Conservation (phyloP, 208 protist genomes). For the Herpetomonas samuelpessoai region DNA sequence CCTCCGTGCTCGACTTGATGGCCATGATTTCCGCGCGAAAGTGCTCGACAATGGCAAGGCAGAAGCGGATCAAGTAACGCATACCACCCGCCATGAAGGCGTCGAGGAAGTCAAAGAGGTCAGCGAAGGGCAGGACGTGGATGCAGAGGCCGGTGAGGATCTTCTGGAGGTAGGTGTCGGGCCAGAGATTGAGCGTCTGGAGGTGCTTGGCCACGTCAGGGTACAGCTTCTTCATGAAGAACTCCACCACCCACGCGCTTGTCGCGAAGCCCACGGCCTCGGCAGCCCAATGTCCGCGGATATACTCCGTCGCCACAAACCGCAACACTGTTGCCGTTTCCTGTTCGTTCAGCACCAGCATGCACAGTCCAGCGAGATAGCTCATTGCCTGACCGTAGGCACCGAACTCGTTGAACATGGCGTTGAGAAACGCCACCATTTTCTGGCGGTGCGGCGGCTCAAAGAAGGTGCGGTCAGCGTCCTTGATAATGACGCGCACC, state of each 20-base stretch:
- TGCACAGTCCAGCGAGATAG: slow-evolving; percentile 86
- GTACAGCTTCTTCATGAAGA: slow-evolving; percentile 72
- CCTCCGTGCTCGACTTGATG: slow-evolving; percentile 44
- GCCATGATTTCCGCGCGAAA: slow-evolving; percentile 68
- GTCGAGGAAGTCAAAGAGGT: slow-evolving; percentile 87
- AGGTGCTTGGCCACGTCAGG: slow-evolving; percentile 80
- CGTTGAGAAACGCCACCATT: slow-evolving; percentile 72
- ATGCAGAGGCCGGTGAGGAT: slow-evolving; percentile 90
- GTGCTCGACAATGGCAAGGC: slow-evolving; percentile 81
- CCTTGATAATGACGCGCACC: slow-evolving; percentile 91
- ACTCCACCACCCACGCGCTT: slow-evolving; percentile 85
- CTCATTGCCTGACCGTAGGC: slow-evolving; percentile 90
- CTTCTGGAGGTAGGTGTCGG: slow-evolving; percentile 91
- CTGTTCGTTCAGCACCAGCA: slow-evolving; percentile 78
- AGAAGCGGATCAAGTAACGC: slow-evolving; percentile 82
- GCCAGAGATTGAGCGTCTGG: slow-evolving; percentile 79
- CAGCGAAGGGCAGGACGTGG: slow-evolving; percentile 77
- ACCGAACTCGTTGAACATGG: slow-evolving; percentile 82
- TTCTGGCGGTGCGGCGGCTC: slow-evolving; percentile 66
- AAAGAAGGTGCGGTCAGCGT: slow-evolving; percentile 86
- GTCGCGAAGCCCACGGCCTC: slow-evolving; percentile 88
- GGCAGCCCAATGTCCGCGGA: slow-evolving; percentile 84
- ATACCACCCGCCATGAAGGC: slow-evolving; percentile 76
- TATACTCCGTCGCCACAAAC: slow-evolving; percentile 75
- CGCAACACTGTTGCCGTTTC: slow-evolving; percentile 78